phyloP scores from a whole-genome alignment of 371 early-diverging fungal genomes.

The Mucor velutinosus region DNA sequence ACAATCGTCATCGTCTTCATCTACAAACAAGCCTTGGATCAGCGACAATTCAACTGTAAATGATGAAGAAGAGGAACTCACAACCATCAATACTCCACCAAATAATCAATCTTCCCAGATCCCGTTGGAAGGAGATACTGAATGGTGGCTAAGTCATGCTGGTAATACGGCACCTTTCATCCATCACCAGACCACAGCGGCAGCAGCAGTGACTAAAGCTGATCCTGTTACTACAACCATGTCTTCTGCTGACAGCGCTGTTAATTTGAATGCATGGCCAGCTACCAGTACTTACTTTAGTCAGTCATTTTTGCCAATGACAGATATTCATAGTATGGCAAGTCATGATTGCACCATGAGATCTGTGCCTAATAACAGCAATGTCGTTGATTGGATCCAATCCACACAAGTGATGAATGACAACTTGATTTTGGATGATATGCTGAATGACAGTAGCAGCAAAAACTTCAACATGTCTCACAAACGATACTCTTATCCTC shows the following conservation, averaged over 20 bases:
- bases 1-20: constrained; percentile 16
- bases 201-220: not conserved
- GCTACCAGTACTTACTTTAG: not conserved
- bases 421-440: not conserved
- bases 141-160: not conserved
- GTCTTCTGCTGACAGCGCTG: not conserved
- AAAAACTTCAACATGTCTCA: not conserved
- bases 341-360: constrained; percentile 3
- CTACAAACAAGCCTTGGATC: not conserved
- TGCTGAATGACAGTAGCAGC: not conserved
- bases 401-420: not conserved
- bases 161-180: not conserved
- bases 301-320: not conserved
- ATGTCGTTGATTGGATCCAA: constrained; percentile 14
- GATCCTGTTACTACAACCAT: not conserved
- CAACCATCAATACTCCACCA: not conserved
- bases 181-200: not conserved
- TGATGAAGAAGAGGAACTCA: not conserved
- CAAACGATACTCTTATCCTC: not conserved
- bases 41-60: constrained; percentile 7
- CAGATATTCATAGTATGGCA: not conserved
- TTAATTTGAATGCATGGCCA: constrained; percentile 12
- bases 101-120: not conserved
- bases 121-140: not conserved
- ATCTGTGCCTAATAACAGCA: constrained; percentile 5